Conservation (phyloP, 306 rosid genomes). For the Trifolium subterraneum region DNA sequence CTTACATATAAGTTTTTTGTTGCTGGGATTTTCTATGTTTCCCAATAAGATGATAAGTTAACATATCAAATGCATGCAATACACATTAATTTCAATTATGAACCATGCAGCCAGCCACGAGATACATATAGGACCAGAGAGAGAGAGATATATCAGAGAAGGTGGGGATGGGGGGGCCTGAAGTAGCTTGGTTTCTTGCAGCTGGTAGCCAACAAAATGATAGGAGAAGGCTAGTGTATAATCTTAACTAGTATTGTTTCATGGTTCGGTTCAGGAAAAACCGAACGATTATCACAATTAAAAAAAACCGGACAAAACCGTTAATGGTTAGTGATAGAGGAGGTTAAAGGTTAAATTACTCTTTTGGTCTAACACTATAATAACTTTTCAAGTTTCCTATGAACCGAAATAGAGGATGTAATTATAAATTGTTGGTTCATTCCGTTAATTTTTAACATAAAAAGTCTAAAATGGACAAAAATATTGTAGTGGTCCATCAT, state of each 20-base stretch:
- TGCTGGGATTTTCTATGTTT: conserved; percentile 40
- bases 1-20: conserved; percentile 12
- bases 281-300: too few species aligned
- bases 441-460: too few species aligned
- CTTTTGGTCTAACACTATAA: too few species aligned
- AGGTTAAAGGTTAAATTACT: too few species aligned
- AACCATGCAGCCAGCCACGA: conserved; percentile 38
- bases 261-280: too few species aligned
- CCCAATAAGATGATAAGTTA: conserved; percentile 35
- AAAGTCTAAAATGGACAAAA: too few species aligned
- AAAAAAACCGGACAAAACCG: too few species aligned
- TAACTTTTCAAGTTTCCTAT: too few species aligned
- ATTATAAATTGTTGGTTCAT: too few species aligned
- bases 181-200: not conserved
- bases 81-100: conserved; percentile 38
- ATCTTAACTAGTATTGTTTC: not conserved
- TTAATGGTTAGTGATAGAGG: too few species aligned
- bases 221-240: not conserved
- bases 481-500: too few species aligned
- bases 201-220: conserved; percentile 26
- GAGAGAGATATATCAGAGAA: not conserved
- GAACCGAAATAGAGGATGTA: too few species aligned
- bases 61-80: conserved; percentile 40
- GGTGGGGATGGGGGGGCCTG: not conserved
- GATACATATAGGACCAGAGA: conserved; percentile 36